Percentiles rank a stretch among this genome's conserved stretches.
phyloP scores from a whole-genome alignment of 306 rosid species.

The Fragaria iinumae region DNA sequence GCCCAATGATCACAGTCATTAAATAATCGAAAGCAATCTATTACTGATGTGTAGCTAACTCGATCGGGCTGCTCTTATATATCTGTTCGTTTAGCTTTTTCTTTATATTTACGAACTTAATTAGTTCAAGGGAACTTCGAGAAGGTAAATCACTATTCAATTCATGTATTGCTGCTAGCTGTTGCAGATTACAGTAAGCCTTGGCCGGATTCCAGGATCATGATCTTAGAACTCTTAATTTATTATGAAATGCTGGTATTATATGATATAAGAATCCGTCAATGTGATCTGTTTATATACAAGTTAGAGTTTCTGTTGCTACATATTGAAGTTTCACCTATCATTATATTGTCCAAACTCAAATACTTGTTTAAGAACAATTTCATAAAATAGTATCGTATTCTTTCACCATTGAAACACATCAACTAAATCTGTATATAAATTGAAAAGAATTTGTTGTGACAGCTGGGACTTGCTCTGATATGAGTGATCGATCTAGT shows the following conservation, averaged over 20 bases:
- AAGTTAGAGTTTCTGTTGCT: too few species aligned
- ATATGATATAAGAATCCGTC: background rate
- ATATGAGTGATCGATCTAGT: too few species aligned
- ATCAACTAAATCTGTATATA: too few species aligned
- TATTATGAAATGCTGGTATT: background rate
- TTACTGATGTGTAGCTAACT: conserved; percentile 18
- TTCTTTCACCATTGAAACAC: too few species aligned
- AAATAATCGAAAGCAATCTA: conserved; percentile 9
- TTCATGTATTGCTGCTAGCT: conserved; percentile 4
- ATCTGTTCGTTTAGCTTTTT: background rate
- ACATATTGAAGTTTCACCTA: too few species aligned
- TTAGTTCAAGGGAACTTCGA: background rate
- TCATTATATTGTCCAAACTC: too few species aligned
- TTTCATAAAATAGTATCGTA: too few species aligned
- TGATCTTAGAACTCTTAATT: background rate
- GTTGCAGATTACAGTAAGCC: background rate
- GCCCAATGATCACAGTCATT: background rate
- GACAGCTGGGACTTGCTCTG: too few species aligned
- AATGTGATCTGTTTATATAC: background rate
- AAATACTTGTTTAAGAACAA: too few species aligned
- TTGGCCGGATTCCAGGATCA: background rate
- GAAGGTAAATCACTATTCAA: background rate
- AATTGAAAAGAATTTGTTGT: too few species aligned
- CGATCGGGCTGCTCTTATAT: background rate
- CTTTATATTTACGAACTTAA: background rate